These are phyloP conservation scores for Backusella parvicylindrica DNA, from an alignment of 192 early-diverging fungal genomes.

Conservation along the genomic window DNA sequence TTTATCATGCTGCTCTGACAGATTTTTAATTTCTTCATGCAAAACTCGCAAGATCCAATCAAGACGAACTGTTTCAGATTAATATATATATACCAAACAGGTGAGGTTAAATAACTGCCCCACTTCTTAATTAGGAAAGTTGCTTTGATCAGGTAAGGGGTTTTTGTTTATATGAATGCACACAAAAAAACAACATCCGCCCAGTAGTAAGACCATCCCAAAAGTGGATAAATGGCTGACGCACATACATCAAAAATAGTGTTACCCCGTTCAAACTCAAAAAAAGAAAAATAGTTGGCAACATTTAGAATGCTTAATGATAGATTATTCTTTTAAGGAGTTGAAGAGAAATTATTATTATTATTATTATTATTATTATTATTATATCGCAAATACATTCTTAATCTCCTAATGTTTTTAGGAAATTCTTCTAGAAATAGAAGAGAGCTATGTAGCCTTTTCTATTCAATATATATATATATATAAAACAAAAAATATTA, in stretches of 20 bases:
- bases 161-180: neutral
- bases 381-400: neutral
- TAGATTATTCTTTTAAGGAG: no score
- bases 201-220: neutral
- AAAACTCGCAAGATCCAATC: neutral
- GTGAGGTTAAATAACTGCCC: neutral
- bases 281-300: neutral
- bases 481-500: no score
- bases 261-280: neutral
- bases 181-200: neutral
- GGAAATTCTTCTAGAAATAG: neutral
- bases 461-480: no score
- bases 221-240: neutral
- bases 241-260: conserved; percentile 1
- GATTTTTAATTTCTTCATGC: conserved; percentile 3
- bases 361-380: no score
- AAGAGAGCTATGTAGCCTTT: no score
- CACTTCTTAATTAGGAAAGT: neutral
- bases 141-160: neutral
- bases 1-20: neutral
- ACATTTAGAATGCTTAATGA: neutral
- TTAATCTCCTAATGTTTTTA: neutral
- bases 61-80: neutral
- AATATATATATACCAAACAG: neutral
- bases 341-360: no score